A percentile compares a stretch with the other conserved stretches of the same genome.
Evolutionary conservation across 208 protist genomes (phyloP).

Genomic region (Ichthyophonus hoferi): DNA sequence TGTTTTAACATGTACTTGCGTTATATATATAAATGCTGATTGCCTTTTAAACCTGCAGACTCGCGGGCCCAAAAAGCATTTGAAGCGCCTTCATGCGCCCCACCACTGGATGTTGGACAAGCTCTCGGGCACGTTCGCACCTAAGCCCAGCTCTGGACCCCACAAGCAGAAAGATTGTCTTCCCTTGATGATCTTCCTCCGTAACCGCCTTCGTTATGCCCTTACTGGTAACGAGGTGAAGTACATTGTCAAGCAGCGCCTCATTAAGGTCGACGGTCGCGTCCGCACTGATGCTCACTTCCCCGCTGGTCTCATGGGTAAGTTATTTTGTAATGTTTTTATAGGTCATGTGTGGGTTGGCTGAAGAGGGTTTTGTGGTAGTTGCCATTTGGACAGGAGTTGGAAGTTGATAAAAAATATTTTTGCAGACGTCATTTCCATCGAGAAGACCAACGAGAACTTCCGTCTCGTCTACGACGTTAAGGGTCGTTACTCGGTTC

Average conservation of each 20-base stretch:
- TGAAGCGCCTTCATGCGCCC: constrained; percentile 97
- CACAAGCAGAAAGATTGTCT: constrained; percentile 93
- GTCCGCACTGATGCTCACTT: constrained; percentile 90
- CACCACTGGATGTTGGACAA: constrained; percentile 99
- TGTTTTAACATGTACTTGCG: too few relatives aligned
- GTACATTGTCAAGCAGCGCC: constrained; percentile 89
- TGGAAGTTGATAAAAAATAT: too few relatives aligned
- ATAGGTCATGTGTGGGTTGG: too few relatives aligned
- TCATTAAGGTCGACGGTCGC: constrained; percentile 93
- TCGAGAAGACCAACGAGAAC: constrained; percentile 93
- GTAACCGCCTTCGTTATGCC: constrained; percentile 96
- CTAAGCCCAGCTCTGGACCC: constrained; percentile 88
- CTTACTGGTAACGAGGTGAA: constrained; percentile 89
- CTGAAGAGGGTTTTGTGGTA: too few relatives aligned
- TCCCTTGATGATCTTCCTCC: constrained; percentile 79
- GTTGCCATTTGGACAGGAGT: too few relatives aligned
- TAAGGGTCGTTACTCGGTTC: constrained; percentile 95
- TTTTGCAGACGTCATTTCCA: constrained; percentile 82
- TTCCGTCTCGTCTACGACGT: constrained; percentile 98
- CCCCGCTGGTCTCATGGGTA: constrained; percentile 95
- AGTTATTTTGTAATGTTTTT: too few relatives aligned
- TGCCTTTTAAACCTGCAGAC: constrained; percentile 52
- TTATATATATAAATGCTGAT: too few relatives aligned
- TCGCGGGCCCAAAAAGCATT: constrained; percentile 94
- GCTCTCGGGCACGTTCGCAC: constrained; percentile 91